Percentiles rank a stretch among this genome's conserved stretches.
Conservation (phyloP, 495 filamentous ascomycete species). For the Daldinia concentrica region DNA sequence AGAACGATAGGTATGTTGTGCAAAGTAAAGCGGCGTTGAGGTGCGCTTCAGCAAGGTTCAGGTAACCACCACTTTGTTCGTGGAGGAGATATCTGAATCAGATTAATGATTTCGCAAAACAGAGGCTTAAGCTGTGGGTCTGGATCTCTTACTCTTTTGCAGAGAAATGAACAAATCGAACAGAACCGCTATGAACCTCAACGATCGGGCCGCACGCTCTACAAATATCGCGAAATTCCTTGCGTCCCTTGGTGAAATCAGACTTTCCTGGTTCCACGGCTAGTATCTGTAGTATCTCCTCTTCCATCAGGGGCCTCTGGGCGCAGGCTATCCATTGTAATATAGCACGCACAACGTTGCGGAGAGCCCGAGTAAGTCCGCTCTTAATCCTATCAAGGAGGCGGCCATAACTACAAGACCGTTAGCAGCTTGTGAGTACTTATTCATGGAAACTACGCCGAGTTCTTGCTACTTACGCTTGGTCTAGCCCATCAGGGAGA, state of each 20-base stretch:
- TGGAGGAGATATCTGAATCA: slow-evolving; percentile 29
- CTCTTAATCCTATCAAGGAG: slow-evolving; percentile 23
- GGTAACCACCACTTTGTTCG: slow-evolving; percentile 22
- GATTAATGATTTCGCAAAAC: neutral
- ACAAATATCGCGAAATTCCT: slow-evolving; percentile 18
- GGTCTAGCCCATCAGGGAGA: slow-evolving; percentile 28
- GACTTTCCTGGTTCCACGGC: slow-evolving; percentile 14
- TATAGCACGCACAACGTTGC: slow-evolving; percentile 8
- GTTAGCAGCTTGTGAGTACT: neutral
- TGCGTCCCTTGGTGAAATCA: slow-evolving; percentile 32
- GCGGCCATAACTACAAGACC: slow-evolving; percentile 16
- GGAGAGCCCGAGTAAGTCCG: neutral
- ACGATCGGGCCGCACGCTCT: slow-evolving; percentile 30
- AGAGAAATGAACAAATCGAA: slow-evolving; percentile 35
- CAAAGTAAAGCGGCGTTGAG: slow-evolving; percentile 14
- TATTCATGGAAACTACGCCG: neutral
- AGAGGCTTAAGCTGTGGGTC: too few relatives aligned
- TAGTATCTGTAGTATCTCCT: slow-evolving; percentile 33
- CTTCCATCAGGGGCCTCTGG: slow-evolving; percentile 25
- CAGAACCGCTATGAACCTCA: slow-evolving; percentile 7
- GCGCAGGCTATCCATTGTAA: slow-evolving; percentile 32
- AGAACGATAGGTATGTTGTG: slow-evolving; percentile 23
- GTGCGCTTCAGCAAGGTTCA: slow-evolving; percentile 18
- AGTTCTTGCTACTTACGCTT: slow-evolving; percentile 14
- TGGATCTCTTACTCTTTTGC: slow-evolving; percentile 31